A percentile compares a stretch with the other conserved stretches of the same genome.
Conservation (phyloP, 2,329 filamentous ascomycete genomes). For the Xylariales sp. region DNA sequence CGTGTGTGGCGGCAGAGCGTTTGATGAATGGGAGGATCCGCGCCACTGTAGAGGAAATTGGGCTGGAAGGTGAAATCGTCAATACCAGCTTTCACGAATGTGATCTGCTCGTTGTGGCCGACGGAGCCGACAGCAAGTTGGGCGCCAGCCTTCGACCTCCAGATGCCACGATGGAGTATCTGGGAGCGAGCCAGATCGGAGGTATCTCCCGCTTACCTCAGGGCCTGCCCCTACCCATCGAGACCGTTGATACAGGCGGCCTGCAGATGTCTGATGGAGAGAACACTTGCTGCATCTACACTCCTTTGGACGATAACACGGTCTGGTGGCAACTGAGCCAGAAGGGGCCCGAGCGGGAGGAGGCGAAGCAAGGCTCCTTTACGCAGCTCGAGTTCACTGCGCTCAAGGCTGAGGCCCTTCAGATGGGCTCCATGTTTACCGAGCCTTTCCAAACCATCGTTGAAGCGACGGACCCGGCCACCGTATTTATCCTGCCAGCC, state of each 20-base stretch:
- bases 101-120: constrained; percentile 40
- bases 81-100: constrained; percentile 19
- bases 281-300: background rate
- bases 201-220: constrained; percentile 32
- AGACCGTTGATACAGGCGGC: background rate
- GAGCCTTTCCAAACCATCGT: background rate
- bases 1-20: constrained; percentile 11
- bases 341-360: background rate
- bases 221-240: constrained; percentile 22
- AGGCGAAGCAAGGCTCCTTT: background rate
- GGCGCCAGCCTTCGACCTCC: constrained; percentile 31
- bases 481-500: too few relatives aligned
- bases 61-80: too few relatives aligned
- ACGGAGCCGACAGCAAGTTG: constrained; percentile 38
- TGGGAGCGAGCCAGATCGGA: constrained; percentile 32
- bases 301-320: background rate
- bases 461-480: too few relatives aligned
- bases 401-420: background rate
- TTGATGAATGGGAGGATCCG: constrained; percentile 11
- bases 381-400: too few relatives aligned
- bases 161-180: constrained; percentile 32
- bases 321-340: too few relatives aligned
- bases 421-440: background rate
- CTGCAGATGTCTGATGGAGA: too few relatives aligned
- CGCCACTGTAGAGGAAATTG: constrained; percentile 18